Evolutionary conservation across 805 yeast genomes (phyloP).

Genomic region (Ogataea wickerhamii): DNA sequence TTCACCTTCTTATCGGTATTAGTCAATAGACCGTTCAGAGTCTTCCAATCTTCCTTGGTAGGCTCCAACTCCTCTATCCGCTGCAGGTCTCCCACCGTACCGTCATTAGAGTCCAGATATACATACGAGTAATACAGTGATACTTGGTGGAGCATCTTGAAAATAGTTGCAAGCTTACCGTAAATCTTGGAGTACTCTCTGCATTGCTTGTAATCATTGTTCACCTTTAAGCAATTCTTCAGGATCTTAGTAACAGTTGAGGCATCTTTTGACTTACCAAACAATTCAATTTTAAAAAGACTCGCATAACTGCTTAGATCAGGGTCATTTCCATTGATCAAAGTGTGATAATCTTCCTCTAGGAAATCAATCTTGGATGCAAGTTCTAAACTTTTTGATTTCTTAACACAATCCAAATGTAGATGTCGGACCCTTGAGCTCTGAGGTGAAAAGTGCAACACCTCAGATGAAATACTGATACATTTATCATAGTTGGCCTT

Average conservation of each 20-base stretch:
- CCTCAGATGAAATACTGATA: slow-evolving; percentile 30
- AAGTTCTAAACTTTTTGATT: slow-evolving; percentile 12
- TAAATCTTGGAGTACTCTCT: slow-evolving; percentile 51
- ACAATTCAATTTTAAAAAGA: slow-evolving; percentile 27
- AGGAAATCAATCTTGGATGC: slow-evolving; percentile 19
- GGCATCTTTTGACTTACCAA: slow-evolving; percentile 22
- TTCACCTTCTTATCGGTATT: slow-evolving; percentile 18
- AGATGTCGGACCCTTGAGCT: slow-evolving; percentile 36
- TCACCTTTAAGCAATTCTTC: slow-evolving; percentile 65
- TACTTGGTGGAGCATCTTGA: slow-evolving; percentile 40
- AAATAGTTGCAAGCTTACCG: slow-evolving; percentile 41
- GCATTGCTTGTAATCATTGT: slow-evolving; percentile 68
- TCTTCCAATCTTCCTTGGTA: slow-evolving; percentile 40
- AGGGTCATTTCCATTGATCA: slow-evolving; percentile 22
- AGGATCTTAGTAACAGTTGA: slow-evolving; percentile 17
- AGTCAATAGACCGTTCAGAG: slow-evolving; percentile 35
- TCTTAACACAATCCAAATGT: slow-evolving; percentile 28
- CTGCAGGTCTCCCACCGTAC: slow-evolving; percentile 22
- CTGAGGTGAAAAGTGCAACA: slow-evolving; percentile 42
- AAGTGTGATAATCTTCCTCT: slow-evolving; percentile 21
- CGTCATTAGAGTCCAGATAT: slow-evolving; percentile 33
- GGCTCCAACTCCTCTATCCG: slow-evolving; percentile 35
- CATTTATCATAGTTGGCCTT: slow-evolving; percentile 26
- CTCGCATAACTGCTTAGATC: slow-evolving; percentile 21
- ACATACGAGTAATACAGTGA: slow-evolving; percentile 39